A percentile compares a stretch with the other conserved stretches of the same genome.
These are phyloP conservation scores for Neofusicoccum umdonicola DNA, from an alignment of 2,329 filamentous ascomycete genomes.

Conservation along the genomic window DNA sequence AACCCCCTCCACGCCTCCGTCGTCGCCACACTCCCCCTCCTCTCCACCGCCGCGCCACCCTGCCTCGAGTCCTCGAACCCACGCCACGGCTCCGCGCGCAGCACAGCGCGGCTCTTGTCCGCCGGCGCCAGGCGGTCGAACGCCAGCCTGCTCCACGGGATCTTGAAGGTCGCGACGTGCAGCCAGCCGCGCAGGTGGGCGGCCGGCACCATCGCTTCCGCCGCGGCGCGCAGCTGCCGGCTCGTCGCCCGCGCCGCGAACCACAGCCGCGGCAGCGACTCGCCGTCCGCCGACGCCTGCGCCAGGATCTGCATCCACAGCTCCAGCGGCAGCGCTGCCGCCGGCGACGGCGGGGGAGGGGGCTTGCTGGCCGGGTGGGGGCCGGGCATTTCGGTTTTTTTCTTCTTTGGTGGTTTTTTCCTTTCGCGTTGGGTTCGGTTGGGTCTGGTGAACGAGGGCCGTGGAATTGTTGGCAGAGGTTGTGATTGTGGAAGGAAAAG, in stretches of 20 bases:
- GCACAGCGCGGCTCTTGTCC: background rate
- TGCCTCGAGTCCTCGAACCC: background rate
- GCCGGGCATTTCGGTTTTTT: too few relatives aligned
- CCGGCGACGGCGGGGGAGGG: too few relatives aligned
- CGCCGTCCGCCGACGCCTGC: background rate
- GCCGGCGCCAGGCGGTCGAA: background rate
- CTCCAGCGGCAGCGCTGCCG: background rate
- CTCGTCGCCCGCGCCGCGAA: background rate
- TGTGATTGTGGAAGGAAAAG: background rate
- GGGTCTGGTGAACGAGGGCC: too few relatives aligned
- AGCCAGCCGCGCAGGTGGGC: constrained; percentile 1
- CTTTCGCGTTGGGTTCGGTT: too few relatives aligned
- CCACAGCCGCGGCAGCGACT: background rate
- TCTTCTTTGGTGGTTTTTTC: too few relatives aligned
- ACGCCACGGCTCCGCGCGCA: background rate
- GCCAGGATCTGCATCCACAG: constrained; percentile 9
- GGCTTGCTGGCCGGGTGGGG: too few relatives aligned
- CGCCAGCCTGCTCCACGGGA: background rate
- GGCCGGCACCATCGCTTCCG: background rate
- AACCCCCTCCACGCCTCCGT: background rate
- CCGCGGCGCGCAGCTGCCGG: background rate
- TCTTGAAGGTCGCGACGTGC: background rate
- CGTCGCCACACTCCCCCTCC: background rate
- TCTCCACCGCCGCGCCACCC: background rate
- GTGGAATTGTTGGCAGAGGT: too few relatives aligned